These are phyloP conservation scores for Monilinia vaccinii-corymbosi DNA, from an alignment of 2,329 filamentous ascomycete genomes.

Conservation along the genomic window DNA sequence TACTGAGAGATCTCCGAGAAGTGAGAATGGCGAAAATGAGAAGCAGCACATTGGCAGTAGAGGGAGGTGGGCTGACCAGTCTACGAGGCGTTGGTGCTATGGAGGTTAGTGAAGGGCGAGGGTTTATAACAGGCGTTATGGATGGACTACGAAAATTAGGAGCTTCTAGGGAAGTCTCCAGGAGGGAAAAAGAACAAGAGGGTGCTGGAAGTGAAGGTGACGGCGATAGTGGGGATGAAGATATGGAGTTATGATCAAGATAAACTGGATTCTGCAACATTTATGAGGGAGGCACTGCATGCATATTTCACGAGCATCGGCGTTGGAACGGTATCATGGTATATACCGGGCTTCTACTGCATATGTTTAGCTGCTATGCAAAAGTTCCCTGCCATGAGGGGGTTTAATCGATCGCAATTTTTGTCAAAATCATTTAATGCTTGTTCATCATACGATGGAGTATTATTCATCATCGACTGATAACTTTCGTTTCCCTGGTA, in stretches of 20 bases:
- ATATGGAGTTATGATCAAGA: slow-evolving; percentile 22
- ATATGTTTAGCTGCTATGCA: neutral
- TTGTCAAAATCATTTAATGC: neutral
- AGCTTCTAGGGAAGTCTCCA: slow-evolving; percentile 66
- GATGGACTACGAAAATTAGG: slow-evolving; percentile 82
- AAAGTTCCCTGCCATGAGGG: neutral
- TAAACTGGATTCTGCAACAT: neutral
- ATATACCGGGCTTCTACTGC: neutral
- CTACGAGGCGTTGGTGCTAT: slow-evolving; percentile 75
- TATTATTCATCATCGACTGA: neutral
- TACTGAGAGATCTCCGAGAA: slow-evolving; percentile 76
- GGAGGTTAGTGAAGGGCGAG: slow-evolving; percentile 81
- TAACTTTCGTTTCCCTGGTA: neutral
- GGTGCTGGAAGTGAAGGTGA: slow-evolving; percentile 44
- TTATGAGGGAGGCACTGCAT: neutral
- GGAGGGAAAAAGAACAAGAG: slow-evolving; percentile 69
- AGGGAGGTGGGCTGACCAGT: slow-evolving; percentile 64
- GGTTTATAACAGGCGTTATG: slow-evolving; percentile 76
- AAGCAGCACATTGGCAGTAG: slow-evolving; percentile 61
- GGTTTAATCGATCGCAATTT: neutral
- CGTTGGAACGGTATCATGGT: neutral
- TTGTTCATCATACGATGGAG: neutral
- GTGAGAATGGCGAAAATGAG: slow-evolving; percentile 84
- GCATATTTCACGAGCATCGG: neutral
- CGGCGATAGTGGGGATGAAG: slow-evolving; percentile 51